Evolutionary conservation across 75 land plant genomes (phyloP), one percentile per base, ranked within the genome.

Genomic region (Chamaecyparis obtusa): DNA sequence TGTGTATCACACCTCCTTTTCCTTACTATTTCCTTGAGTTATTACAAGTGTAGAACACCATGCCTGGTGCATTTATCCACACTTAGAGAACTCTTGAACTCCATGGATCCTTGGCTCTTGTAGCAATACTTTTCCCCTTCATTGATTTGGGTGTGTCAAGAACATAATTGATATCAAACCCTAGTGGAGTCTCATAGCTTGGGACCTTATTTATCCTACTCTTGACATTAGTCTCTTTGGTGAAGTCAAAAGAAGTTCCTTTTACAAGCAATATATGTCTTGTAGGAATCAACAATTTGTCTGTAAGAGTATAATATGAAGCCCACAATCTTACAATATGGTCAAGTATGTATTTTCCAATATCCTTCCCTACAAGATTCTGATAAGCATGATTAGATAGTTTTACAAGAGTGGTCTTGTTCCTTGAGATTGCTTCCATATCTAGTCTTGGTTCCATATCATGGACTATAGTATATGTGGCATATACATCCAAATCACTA

Each of bases 91-190:
- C 54, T 84, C 97, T 89, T 30, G 93, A 91, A 9, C 92, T 89
- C 84, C 78, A 79, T 14, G 35, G 76, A 17, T 92, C 93, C 48
- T 48, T 33, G 37, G 93, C 90, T 27, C 85, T 89, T 0, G 96
- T 94, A 15, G 83, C 94, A 49, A 74, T 86, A 86, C 80, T 92
- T 87, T 94, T 43, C 30, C 69, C 84, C 72, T 44, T 57, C 32
- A 85, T 85, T 13, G 46, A 84, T 33, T 32, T 43, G 14, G 72
- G 56, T 9, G 14, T 60, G 85, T 93, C 91, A 16, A 95, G 90
- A 27, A 83, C 95, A 69, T 93, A 96, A 89, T 96, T 96, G 39
- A 91, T 90, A 84, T 96, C 97, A 81, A 88, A 96, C 6, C 97
- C 95, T 0, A 75, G 54, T 0, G 89, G 85, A 0, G 90, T 85